Evolutionary conservation across 768 basidiomycete genomes (phyloP), one percentile per base, ranked within the genome.

Genomic region (Saitozyma podzolica): DNA sequence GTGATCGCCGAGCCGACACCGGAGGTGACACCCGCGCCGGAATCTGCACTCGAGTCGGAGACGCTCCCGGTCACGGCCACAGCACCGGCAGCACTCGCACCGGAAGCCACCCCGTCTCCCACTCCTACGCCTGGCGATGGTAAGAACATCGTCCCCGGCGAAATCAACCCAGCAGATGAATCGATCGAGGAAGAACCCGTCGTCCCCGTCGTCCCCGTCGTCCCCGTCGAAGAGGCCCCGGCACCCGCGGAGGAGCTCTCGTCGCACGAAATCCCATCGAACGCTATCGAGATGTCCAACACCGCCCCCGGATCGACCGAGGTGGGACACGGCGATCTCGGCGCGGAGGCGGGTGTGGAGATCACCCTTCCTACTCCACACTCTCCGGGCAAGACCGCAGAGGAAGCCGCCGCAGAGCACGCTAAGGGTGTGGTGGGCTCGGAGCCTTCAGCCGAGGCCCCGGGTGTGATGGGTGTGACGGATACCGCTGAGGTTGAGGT

Each of bases 201-300:
- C 13, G 58, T 54, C 3, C 56, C 67, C 11, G 19, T 51, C 40
- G 43, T 17, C 45, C 3, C 29, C 56, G 9, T 56, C 14, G 14
- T 45, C 37, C 9, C 49, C 16, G 48, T 19, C 17, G 37, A 4
- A 11, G 8, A 39, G 11, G 17, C 50, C 17, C 49, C 57, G 8
- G 40, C 29, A 20, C 47, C 56, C 57, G 9, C 49, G n/a, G 13
- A 47, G 45, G 45, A 47, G 45, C 45, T 13, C 45, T 5, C 16
- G 13, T 9, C 51, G 16, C 51, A 64, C 29, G 8, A 20, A 10
- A 41, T 74, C 37, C 72, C 72, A 4, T 60, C 67, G n/a, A 74
- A 74, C 57, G 72, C 72, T 9, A 70, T 70, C 16, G 72, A 74
- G 40, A 58, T 74, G 6, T 50, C 60, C 51, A 68, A 68, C 58